These are phyloP conservation scores for Penicillium sp. DNA, from an alignment of 2,329 filamentous ascomycete species.

Conservation along the genomic window DNA sequence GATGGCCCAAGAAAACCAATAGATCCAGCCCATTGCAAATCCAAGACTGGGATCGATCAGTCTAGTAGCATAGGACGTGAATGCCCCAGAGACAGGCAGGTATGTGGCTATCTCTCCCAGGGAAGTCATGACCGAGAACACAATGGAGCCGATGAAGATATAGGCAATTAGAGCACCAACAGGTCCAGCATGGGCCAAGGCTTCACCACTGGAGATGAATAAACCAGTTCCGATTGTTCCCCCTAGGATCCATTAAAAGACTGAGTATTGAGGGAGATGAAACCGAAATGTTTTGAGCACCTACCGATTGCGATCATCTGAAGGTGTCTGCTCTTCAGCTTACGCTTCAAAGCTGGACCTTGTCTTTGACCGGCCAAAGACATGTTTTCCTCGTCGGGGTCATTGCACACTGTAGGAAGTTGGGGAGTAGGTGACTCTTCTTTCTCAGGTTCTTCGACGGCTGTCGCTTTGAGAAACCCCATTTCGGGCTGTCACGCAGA, in stretches of 20 bases:
- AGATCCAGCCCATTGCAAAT: constrained; percentile 17
- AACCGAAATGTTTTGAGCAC: not conserved
- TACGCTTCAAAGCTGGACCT: constrained; percentile 6
- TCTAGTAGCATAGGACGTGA: constrained; percentile 13
- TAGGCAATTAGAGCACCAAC: constrained; percentile 12
- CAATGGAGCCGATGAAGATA: constrained; percentile 12
- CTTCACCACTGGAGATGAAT: constrained; percentile 13
- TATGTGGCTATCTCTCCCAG: constrained; percentile 15
- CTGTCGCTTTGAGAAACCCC: not conserved
- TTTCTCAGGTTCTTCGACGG: not conserved
- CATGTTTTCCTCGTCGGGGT: not conserved
- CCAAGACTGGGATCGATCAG: constrained; percentile 13
- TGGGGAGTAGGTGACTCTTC: not conserved
- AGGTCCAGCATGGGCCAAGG: constrained; percentile 9
- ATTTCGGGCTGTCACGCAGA: not conserved
- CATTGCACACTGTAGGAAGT: not conserved
- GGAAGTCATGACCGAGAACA: constrained; percentile 13
- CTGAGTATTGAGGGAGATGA: not conserved
- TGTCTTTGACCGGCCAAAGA: not conserved
- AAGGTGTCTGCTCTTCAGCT: constrained; percentile 15
- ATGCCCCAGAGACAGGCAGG: constrained; percentile 11
- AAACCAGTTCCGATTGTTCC: constrained; percentile 18
- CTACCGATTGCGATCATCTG: constrained; percentile 11
- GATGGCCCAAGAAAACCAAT: constrained; percentile 16
- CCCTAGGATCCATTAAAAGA: not conserved